A percentile compares a stretch with the other conserved stretches of the same genome.
phyloP scores from a whole-genome alignment of 2,329 filamentous ascomycete species.

The Fusarium avenaceum region DNA sequence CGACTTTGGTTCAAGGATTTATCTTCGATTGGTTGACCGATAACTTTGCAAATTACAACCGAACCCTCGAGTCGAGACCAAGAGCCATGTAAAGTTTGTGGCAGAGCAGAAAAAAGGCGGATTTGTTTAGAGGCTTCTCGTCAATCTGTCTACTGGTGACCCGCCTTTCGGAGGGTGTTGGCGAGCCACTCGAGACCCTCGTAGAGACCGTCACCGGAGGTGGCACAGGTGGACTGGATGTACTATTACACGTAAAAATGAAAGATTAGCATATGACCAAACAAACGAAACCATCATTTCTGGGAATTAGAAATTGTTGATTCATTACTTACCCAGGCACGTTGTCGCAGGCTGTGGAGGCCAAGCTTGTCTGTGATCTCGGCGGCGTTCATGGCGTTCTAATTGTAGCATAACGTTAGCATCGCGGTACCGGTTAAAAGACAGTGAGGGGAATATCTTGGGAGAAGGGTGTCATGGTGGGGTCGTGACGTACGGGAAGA shows the following conservation, averaged over 20 bases:
- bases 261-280: slow-evolving; percentile 41
- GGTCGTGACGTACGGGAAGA: slow-evolving; percentile 80
- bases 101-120: slow-evolving; percentile 56
- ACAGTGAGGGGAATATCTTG: slow-evolving; percentile 17
- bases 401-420: slow-evolving; percentile 43
- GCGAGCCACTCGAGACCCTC: slow-evolving; percentile 97
- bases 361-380: slow-evolving; percentile 99
- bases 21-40: slow-evolving; percentile 69
- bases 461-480: slow-evolving; percentile 22
- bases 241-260: slow-evolving; percentile 69
- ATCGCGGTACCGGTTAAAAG: slow-evolving; percentile 15
- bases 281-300: background rate
- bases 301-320: slow-evolving; percentile 13
- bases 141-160: slow-evolving; percentile 68
- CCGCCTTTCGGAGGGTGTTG: slow-evolving; percentile 83
- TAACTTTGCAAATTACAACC: slow-evolving; percentile 71
- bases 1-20: slow-evolving; percentile 57
- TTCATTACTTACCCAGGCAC: slow-evolving; percentile 88
- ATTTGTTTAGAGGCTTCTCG: slow-evolving; percentile 53
- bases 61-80: slow-evolving; percentile 62
- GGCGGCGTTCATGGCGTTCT: slow-evolving; percentile 99
- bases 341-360: slow-evolving; percentile 98
- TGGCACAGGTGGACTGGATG: slow-evolving; percentile 99
- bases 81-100: slow-evolving; percentile 59
- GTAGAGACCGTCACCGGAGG: slow-evolving; percentile 98